Evolutionary conservation across 2,329 filamentous ascomycete species (phyloP), one percentile per base, ranked within the genome.

Genomic region (Plectosphaerella cucumerina): DNA sequence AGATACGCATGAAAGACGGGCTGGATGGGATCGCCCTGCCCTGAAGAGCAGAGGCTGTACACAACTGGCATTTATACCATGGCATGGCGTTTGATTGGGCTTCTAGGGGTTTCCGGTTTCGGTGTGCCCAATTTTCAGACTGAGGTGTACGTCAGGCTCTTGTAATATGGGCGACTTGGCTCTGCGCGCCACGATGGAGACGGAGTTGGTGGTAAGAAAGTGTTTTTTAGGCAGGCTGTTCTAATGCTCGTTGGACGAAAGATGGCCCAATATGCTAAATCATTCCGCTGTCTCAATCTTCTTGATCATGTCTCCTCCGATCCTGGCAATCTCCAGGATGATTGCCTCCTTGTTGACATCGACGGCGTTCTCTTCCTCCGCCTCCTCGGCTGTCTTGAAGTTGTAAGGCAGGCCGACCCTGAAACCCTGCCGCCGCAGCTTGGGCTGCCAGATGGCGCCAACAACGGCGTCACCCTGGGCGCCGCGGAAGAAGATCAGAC

Each of bases 401-500:
- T 67, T 81, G 65, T 86, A 90, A 1, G 83, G 78, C 63, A 92
- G 65, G 52, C 86, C 87, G 15, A 88, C 78, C 56, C 86, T 87
- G 74, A 90, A 92, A 12, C 72, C 70, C 55, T 89, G 78, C 49
- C 61, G 65, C 56, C 74, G 73, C 53, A 81, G 58, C 55, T 73
- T 73, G 2, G 80, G 79, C 50, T 79, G 81, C 82, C 82, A 85
- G 44, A 85, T 73, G 17, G 73, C 80, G 2, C 77, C 77, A 14
- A 87, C 75, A 8, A 82, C 65, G 18, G 62, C 63, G 51, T 82
- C 76, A 21, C 84, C 76, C 2, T 76, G 73, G 1, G 75, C 65
- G 31, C 90, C 86, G 56, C 85, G 80, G 74, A 97, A 97, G 68
- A 97, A 90, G 2, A 97, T 72, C 33, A 96, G 72, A 3, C 82